phyloP scores from a whole-genome alignment of 1,284 basidiomycete genomes.

The Rhodotorula sp. region DNA sequence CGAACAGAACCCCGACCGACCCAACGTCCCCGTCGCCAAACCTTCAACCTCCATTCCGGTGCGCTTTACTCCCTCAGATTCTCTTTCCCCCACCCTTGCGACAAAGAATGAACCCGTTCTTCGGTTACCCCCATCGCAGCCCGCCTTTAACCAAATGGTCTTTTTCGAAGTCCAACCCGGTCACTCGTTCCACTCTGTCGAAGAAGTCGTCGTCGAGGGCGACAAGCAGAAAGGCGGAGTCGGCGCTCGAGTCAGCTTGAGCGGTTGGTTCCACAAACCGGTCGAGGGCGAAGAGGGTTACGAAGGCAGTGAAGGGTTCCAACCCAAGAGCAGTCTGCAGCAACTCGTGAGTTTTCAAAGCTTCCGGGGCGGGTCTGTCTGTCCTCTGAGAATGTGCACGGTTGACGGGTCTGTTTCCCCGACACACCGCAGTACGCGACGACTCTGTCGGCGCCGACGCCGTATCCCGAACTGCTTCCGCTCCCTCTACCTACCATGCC shows the following conservation, averaged over 20 bases:
- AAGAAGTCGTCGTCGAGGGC: slow-evolving; percentile 80
- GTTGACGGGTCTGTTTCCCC: neutral
- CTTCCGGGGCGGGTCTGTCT: too few relatives aligned
- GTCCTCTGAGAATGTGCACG: neutral
- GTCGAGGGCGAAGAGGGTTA: slow-evolving; percentile 89
- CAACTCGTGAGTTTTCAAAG: slow-evolving; percentile 27
- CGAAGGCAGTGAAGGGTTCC: slow-evolving; percentile 60
- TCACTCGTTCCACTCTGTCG: slow-evolving; percentile 92
- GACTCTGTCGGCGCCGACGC: slow-evolving; percentile 26
- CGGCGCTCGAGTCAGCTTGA: slow-evolving; percentile 70
- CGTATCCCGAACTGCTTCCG: slow-evolving; percentile 20
- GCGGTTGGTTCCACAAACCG: slow-evolving; percentile 92
- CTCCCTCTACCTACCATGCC: slow-evolving; percentile 34
- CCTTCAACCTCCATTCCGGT: slow-evolving; percentile 38
- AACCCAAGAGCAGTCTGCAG: slow-evolving; percentile 69
- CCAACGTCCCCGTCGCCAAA: slow-evolving; percentile 40
- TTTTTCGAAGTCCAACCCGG: slow-evolving; percentile 82
- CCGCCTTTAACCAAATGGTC: slow-evolving; percentile 94
- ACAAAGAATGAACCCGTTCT: neutral
- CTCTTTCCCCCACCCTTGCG: neutral
- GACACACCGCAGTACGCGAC: slow-evolving; percentile 31
- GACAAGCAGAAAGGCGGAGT: slow-evolving; percentile 69
- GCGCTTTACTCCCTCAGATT: neutral
- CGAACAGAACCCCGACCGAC: slow-evolving; percentile 50
- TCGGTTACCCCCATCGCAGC: slow-evolving; percentile 50